These are phyloP conservation scores for Atractiella rhizophila DNA, from an alignment of 768 basidiomycete species.

Conservation along the genomic window DNA sequence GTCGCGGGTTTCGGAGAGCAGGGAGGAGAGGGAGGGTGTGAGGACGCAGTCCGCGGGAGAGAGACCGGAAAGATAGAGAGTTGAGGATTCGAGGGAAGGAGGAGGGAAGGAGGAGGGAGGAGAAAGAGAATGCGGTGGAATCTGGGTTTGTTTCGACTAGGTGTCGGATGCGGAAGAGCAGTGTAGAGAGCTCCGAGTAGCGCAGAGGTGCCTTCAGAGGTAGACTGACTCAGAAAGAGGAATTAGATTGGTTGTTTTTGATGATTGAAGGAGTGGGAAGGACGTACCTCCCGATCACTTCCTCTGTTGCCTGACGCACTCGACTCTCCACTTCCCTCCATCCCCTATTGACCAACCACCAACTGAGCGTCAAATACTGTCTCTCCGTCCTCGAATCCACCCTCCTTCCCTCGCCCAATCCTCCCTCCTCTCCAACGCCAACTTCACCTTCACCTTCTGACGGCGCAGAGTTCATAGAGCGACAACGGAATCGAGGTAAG, in stretches of 20 bases:
- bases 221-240: constrained; percentile 28
- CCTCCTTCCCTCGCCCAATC: constrained; percentile 21
- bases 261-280: no score
- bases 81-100: no score
- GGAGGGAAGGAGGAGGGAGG: constrained; percentile 1
- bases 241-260: neutral
- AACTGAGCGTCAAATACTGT: constrained; percentile 57
- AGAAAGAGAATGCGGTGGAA: constrained; percentile 29
- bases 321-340: constrained; percentile 61
- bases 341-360: constrained; percentile 78
- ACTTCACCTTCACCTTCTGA: constrained; percentile 7
- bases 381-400: constrained; percentile 29
- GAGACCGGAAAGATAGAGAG: no score
- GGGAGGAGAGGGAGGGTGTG: constrained; percentile 30
- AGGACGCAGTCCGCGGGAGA: no score
- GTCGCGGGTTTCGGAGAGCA: constrained; percentile 42
- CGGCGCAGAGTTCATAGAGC: constrained; percentile 21
- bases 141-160: constrained; percentile 40
- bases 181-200: constrained; percentile 37
- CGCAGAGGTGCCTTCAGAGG: constrained; percentile 54
- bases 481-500: constrained; percentile 45
- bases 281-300: constrained; percentile 56
- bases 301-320: constrained; percentile 47
- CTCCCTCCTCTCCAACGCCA: constrained; percentile 13
- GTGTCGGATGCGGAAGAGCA: constrained; percentile 45